A percentile compares a stretch with the other conserved stretches of the same genome.
Conservation (phyloP, 768 basidiomycete species). For the Mrakia gelida region DNA sequence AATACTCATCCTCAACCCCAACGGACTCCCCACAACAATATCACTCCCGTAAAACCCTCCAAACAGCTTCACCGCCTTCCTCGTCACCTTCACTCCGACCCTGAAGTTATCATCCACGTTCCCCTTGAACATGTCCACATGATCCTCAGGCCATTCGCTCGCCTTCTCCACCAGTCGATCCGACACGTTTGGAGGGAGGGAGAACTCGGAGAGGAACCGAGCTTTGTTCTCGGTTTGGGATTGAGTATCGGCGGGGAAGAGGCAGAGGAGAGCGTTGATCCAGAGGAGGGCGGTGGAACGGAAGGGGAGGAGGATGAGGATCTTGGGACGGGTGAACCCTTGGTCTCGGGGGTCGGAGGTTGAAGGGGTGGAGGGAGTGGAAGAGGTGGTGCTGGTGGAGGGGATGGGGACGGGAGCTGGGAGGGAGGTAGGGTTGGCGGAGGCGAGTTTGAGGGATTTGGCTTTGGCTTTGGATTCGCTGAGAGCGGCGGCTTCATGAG, state of each 20-base stretch:
- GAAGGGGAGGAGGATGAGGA: slow-evolving; percentile 88
- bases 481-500: slow-evolving; percentile 56
- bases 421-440: slow-evolving; percentile 37
- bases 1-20: slow-evolving; percentile 82
- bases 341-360: slow-evolving; percentile 63
- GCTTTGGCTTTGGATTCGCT: slow-evolving; percentile 44
- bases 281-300: slow-evolving; percentile 81
- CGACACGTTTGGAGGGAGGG: slow-evolving; percentile 66
- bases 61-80: slow-evolving; percentile 87
- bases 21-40: slow-evolving; percentile 84
- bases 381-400: slow-evolving; percentile 32
- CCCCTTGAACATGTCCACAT: slow-evolving; percentile 90
- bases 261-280: slow-evolving; percentile 63
- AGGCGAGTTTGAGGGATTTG: background rate
- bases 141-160: slow-evolving; percentile 56
- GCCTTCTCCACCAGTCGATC: slow-evolving; percentile 61
- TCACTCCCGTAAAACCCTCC: slow-evolving; percentile 86
- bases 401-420: slow-evolving; percentile 55
- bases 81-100: slow-evolving; percentile 84
- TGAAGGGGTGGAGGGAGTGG: slow-evolving; percentile 40
- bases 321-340: slow-evolving; percentile 93
- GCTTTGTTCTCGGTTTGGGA: slow-evolving; percentile 84
- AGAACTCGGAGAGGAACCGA: slow-evolving; percentile 77
- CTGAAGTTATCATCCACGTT: slow-evolving; percentile 95
- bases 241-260: slow-evolving; percentile 62